Evolutionary conservation across 768 basidiomycete genomes (phyloP), one percentile per base, ranked within the genome.

Genomic region (Hericium erinaceus): DNA sequence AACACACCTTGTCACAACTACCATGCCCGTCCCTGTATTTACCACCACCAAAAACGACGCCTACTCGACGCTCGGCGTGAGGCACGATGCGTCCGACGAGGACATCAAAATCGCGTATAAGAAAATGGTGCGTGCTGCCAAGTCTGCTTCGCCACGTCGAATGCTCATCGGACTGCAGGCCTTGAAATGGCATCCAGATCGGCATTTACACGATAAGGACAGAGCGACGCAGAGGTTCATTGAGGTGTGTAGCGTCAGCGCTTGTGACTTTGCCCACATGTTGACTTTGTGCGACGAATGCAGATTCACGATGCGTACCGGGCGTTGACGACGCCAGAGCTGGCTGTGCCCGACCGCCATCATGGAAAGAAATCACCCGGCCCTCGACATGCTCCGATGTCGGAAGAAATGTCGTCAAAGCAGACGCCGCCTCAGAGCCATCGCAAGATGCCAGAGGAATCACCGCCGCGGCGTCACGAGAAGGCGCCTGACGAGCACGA

Each of bases 181-280:
- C 61, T 70, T 85, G 56, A 77, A 75, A 64, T 87, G 84, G 82
- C 83, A 86, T 62, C 83, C 84, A 60, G 83, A 85, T 69, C 82
- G 82, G 59, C 81, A 83, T 68, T 63, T 68, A 20, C 68, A 73
- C 26, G 74, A 78, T 58, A 80, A 78, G 65, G 78, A 83, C 57
- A 66, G 68, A 49, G 80, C 82, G 16, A 77, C 77, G 53, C 74
- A 75, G 61, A 74, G 74, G 64, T 86, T 86, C 68, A 74, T 80
- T 51, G 77, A 86, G 73, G 85, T 84, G 67, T 57, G 73, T 54
- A 13, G n/a, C 57, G 39, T 60, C 10, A 24, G 57, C 20, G 24
- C 18, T 44, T 24, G 22, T 28, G 44, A 16, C 44, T 22, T 22
- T 46, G 44, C 44, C n/a, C 44, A 46, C 7, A 22, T 46, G 44